A percentile compares a stretch with the other conserved stretches of the same genome.
Evolutionary conservation across 2,329 filamentous ascomycete genomes (phyloP).

Genomic region (Sclerotinia spermophila): DNA sequence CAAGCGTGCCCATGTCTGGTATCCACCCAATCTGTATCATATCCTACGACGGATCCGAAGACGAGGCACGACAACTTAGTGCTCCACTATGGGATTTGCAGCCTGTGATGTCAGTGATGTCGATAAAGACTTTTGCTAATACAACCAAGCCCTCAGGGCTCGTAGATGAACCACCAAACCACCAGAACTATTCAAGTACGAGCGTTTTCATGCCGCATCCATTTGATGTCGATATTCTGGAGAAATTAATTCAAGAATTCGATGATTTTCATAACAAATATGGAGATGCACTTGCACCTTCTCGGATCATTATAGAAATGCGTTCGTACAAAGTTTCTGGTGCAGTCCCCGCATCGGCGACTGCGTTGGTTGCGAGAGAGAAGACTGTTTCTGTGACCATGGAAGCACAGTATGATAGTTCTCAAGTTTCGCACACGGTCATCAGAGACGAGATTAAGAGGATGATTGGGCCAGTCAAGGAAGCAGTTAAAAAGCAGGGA

Average conservation of each 20-base stretch:
- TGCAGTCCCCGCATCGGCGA: neutral
- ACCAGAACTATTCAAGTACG: neutral
- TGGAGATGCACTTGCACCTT: neutral
- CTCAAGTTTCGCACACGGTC: neutral
- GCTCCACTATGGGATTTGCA: neutral
- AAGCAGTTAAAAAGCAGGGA: neutral
- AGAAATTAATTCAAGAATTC: neutral
- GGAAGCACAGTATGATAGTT: neutral
- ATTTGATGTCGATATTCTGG: neutral
- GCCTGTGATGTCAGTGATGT: neutral
- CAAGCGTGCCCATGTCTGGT: neutral
- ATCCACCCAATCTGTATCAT: neutral
- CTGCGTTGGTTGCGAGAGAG: neutral
- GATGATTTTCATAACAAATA: neutral
- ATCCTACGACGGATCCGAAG: neutral
- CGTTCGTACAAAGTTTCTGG: neutral
- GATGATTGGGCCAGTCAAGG: neutral
- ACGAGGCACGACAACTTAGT: neutral
- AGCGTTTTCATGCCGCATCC: neutral
- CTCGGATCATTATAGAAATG: neutral
- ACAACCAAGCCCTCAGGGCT: neutral
- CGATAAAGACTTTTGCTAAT: neutral
- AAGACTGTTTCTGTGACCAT: neutral
- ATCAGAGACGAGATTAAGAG: neutral
- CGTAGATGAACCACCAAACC: neutral